Conservation (phyloP, 352 stramenopile species). For the Pythium apleroticum region DNA sequence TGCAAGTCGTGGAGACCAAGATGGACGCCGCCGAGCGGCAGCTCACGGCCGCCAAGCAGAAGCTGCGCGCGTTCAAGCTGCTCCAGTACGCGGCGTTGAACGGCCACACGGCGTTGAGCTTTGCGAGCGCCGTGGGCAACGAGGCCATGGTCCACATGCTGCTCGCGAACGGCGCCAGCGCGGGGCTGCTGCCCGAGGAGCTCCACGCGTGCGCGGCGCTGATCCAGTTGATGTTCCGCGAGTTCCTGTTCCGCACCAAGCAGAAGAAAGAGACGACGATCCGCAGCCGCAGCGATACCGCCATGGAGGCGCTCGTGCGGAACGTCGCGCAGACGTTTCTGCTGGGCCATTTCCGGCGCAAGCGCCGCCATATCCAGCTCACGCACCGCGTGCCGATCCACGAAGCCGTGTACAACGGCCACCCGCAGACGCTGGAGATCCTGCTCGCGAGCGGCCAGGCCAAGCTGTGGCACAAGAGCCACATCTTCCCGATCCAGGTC, state of each 20-base stretch:
- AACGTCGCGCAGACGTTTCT: conserved; percentile 67
- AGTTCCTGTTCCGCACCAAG: conserved; percentile 36
- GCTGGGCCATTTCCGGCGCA: conserved; percentile 47
- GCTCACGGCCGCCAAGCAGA: conserved; percentile 43
- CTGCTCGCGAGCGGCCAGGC: conserved; percentile 49
- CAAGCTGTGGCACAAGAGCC: conserved; percentile 55
- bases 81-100: conserved; percentile 58
- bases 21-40: conserved; percentile 38
- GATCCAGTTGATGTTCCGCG: conserved; percentile 59
- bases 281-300: conserved; percentile 38
- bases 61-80: conserved; percentile 46
- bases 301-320: conserved; percentile 47
- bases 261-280: conserved; percentile 10
- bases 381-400: conserved; percentile 74
- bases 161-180: conserved; percentile 52
- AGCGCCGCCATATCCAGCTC: conserved; percentile 45
- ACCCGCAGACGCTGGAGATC: conserved; percentile 50
- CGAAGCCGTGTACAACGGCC: conserved; percentile 70
- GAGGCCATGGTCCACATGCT: conserved; percentile 76
- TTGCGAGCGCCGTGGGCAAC: conserved; percentile 66
- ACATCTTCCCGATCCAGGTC: conserved; percentile 52
- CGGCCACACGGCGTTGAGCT: conserved; percentile 70
- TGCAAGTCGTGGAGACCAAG: conserved; percentile 35
- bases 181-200: conserved; percentile 47
- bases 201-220: conserved; percentile 56